Base-by-base conservation (phyloP, 164 flowering plant species). In the Protea cynaroides region DNA sequence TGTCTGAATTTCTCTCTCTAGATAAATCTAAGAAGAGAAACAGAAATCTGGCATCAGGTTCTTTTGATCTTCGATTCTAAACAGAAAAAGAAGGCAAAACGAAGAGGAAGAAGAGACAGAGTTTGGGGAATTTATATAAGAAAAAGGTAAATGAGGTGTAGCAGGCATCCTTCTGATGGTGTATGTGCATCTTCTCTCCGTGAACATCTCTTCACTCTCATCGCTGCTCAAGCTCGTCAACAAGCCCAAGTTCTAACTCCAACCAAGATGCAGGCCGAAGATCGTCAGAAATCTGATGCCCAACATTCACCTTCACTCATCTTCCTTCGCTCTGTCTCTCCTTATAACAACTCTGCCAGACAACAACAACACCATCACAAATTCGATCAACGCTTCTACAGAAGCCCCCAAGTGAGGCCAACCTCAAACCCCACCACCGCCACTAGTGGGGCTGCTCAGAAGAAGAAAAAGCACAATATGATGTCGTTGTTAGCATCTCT, bases 121-220 rank as follows among this genome's bases (percentile, higher is more conserved):
- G 40, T 0, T 51, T 55, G 51, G 24, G 23, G 43, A 44, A 64
- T 59, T 44, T 64, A 56, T 29, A 43, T 51, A 23, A 1, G 50
- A 46, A 46, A 8, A 2, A n/a, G 15, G 52, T 52, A 67, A 68
- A 92, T 90, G 95, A 87, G 83, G 96, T 93, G 98, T 71, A 83
- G 76, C 76, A 80, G 76, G 29, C 97, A 93, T 71, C 66, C 68
- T 6, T 23, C 77, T 74, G 89, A 87, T 79, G 97, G 98, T 59
- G 96, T 93, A 69, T 93, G 96, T 78, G 89, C 96, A 61, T 72
- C 94, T 22, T 93, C 96, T 69, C 94, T 93, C 69, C 85, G 96
- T 13, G 92, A 93, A 23, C 82, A 88, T 15, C 96, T 92, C 52
- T 21, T 81, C 62, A 64, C 68, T 11, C 64, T 92, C 55, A n/a